Evolutionary conservation across 257 asterid genomes (phyloP).

Genomic region (Galeopsis tetrahit): DNA sequence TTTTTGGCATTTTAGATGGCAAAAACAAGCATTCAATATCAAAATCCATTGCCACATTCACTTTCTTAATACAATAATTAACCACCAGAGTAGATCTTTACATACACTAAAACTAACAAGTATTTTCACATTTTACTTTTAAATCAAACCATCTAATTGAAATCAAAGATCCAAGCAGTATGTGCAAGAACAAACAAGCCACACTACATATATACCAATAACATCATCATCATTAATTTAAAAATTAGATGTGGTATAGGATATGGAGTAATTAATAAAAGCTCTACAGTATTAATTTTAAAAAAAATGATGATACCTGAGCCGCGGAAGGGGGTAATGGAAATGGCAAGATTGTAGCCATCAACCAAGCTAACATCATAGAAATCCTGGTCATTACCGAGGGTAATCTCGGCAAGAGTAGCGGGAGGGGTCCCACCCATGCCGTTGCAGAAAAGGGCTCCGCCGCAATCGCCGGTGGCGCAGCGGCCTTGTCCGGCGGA

Average conservation of each 20-base stretch:
- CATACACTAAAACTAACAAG: background rate
- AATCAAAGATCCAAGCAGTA: background rate
- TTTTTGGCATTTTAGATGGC: background rate
- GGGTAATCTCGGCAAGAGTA: constrained; percentile 84
- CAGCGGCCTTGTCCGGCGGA: constrained; percentile 74
- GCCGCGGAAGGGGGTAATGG: constrained; percentile 75
- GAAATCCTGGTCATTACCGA: constrained; percentile 80
- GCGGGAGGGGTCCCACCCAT: constrained; percentile 93
- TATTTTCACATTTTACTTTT: background rate
- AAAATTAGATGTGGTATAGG: background rate
- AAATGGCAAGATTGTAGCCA: constrained; percentile 87
- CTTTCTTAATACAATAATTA: too few relatives aligned
- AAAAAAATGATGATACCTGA: constrained; percentile 43
- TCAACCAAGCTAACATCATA: constrained; percentile 96
- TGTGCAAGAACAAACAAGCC: background rate
- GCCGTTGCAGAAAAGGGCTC: constrained; percentile 82
- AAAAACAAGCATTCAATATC: background rate
- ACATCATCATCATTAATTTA: too few relatives aligned
- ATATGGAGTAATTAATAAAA: background rate
- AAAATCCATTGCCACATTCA: background rate
- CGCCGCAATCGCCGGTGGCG: constrained; percentile 97
- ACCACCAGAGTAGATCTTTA: background rate
- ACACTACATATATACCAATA: background rate
- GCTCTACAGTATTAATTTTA: background rate
- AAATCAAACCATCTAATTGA: background rate